Percentiles rank a stretch among this genome's conserved stretches.
Evolutionary conservation across 139 green algal genomes (phyloP).

Genomic region (Chlamydomonas incerta): DNA sequence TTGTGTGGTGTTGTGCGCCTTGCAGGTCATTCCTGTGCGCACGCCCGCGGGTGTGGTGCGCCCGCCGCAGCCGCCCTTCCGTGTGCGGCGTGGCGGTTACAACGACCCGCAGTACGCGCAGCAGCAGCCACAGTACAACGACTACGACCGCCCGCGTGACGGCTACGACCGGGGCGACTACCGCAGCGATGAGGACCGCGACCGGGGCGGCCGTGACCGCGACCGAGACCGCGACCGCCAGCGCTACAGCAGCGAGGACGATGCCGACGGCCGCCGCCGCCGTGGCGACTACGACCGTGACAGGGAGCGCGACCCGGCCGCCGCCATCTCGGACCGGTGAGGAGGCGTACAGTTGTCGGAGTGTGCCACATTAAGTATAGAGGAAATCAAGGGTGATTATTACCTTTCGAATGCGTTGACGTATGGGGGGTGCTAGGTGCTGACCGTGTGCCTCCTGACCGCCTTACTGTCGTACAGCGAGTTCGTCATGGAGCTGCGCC

Average conservation of each 20-base stretch:
- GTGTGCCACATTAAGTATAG: no score
- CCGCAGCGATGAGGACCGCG: neutral
- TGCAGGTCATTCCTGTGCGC: slow-evolving; percentile 13
- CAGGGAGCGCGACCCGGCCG: neutral
- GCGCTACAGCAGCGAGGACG: slow-evolving; percentile 2
- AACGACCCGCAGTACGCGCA: no score
- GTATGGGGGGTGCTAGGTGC: no score
- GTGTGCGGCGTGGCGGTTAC: neutral
- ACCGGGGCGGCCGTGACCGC: no score
- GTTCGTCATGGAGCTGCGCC: slow-evolving; percentile 43
- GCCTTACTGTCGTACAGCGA: slow-evolving; percentile 1
- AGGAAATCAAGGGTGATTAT: no score
- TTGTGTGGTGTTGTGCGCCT: no score
- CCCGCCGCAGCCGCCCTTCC: slow-evolving; percentile 27
- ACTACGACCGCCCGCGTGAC: neutral
- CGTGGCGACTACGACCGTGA: no score
- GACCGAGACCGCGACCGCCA: no score
- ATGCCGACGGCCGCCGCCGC: neutral
- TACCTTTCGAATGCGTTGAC: no score
- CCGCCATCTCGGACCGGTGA: slow-evolving; percentile 21
- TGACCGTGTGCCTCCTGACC: neutral
- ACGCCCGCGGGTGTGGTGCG: neutral
- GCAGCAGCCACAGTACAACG: no score
- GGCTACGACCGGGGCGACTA: neutral
- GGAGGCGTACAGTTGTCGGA: neutral